Evolutionary conservation across 78 protist genomes (phyloP).

Genomic region (Dictyostelium citrinum): DNA sequence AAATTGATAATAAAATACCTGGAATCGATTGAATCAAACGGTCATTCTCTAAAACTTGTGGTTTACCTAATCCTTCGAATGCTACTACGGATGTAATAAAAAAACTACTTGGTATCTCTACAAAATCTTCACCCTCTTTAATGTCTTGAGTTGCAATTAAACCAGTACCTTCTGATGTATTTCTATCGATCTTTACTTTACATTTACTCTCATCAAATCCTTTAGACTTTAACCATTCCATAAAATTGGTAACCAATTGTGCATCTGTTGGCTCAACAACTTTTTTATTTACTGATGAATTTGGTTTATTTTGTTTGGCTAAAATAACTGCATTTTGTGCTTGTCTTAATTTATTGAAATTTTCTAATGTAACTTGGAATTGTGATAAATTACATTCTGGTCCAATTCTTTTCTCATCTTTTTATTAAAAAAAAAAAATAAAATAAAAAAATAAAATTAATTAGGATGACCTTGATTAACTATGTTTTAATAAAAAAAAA

Average conservation of each 20-base stretch:
- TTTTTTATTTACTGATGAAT: neutral
- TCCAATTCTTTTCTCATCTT: constrained; percentile 30
- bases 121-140: constrained; percentile 43
- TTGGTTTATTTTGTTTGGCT: neutral
- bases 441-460: neutral
- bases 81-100: constrained; percentile 19
- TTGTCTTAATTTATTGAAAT: constrained; percentile 13
- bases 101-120: constrained; percentile 2
- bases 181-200: constrained; percentile 40
- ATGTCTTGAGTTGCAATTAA: constrained; percentile 34
- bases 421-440: neutral
- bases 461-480: too few relatives aligned
- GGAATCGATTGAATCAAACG: neutral
- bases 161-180: constrained; percentile 45
- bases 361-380: neutral
- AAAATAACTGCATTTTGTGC: neutral
- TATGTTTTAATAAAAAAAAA: too few relatives aligned
- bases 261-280: neutral
- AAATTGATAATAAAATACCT: neutral
- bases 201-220: constrained; percentile 25
- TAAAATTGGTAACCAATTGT: neutral
- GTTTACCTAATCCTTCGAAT: neutral
- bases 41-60: neutral
- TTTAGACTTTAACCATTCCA: constrained; percentile 35
- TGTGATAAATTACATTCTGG: neutral